phyloP scores from a whole-genome alignment of 768 basidiomycete genomes.

The Psilocybe cubensis region DNA sequence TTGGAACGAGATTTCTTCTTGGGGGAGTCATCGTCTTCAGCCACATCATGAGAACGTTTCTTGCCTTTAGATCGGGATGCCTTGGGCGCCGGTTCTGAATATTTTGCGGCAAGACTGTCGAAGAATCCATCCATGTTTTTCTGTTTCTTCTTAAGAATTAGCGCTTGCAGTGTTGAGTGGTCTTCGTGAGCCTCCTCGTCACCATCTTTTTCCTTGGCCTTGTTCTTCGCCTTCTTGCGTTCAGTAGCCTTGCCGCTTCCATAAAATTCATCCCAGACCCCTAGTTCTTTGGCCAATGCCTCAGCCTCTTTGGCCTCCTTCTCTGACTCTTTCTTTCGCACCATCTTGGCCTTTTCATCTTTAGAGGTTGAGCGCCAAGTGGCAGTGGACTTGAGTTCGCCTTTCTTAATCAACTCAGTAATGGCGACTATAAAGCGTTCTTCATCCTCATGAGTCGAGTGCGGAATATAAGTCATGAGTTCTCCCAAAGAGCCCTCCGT shows the following conservation, averaged over 20 bases:
- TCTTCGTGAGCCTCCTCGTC: constrained; percentile 57
- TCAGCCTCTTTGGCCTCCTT: constrained; percentile 89
- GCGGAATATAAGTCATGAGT: constrained; percentile 87
- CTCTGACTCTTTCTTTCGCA: constrained; percentile 71
- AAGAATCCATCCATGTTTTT: constrained; percentile 74
- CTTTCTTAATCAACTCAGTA: constrained; percentile 64
- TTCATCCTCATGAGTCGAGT: constrained; percentile 85
- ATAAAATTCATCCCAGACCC: constrained; percentile 95
- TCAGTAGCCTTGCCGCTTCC: constrained; percentile 72
- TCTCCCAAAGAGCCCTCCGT: constrained; percentile 75
- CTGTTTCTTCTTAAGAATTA: constrained; percentile 77
- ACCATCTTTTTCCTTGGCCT: constrained; percentile 40
- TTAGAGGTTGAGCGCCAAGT: constrained; percentile 73
- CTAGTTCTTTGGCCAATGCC: constrained; percentile 80
- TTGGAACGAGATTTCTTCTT: constrained; percentile 54
- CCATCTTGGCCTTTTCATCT: constrained; percentile 79
- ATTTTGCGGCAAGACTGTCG: constrained; percentile 76
- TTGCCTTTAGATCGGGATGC: constrained; percentile 53
- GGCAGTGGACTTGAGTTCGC: constrained; percentile 55
- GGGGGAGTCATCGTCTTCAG: constrained; percentile 44
- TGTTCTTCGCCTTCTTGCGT: constrained; percentile 59
- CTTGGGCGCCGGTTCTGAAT: constrained; percentile 51
- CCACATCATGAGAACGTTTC: constrained; percentile 51
- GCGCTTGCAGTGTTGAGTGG: constrained; percentile 71
- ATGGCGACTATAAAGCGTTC: constrained; percentile 76